phyloP scores from a whole-genome alignment of 2,329 filamentous ascomycete genomes.

The Spiromastix sp. region DNA sequence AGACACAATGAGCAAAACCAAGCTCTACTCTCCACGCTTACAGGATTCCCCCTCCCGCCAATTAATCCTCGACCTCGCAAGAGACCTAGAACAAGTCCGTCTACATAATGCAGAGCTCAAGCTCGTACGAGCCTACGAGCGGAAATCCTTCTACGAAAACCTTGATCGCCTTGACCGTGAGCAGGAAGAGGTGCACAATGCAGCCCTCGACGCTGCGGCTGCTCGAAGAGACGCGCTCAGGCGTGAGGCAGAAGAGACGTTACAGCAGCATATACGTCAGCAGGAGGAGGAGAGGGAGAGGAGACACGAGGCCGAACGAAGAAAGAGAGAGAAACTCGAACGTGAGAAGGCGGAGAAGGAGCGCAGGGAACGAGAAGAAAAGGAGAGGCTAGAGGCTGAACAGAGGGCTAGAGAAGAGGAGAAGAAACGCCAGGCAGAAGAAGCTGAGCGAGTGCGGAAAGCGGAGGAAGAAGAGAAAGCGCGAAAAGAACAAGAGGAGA shows the following conservation, averaged over 20 bases:
- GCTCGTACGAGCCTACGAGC: constrained; percentile 33
- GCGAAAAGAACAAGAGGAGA: constrained; percentile 14
- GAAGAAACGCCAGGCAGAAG: constrained; percentile 35
- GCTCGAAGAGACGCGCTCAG: constrained; percentile 57
- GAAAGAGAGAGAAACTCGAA: constrained; percentile 33
- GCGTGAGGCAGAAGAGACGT: constrained; percentile 42
- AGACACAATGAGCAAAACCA: constrained; percentile 19
- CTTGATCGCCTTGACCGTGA: constrained; percentile 55
- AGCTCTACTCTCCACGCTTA: constrained; percentile 19
- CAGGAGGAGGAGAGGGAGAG: constrained; percentile 28
- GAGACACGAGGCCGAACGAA: constrained; percentile 28
- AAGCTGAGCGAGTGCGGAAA: constrained; percentile 39
- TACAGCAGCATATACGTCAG: constrained; percentile 19
- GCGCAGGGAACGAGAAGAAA: constrained; percentile 18
- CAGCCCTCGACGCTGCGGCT: constrained; percentile 56
- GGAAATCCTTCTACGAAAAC: constrained; percentile 41
- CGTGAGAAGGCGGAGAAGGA: constrained; percentile 25
- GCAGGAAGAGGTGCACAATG: constrained; percentile 51
- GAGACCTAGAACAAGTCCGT: constrained; percentile 30
- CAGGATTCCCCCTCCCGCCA: constrained; percentile 31
- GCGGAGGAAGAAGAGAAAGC: constrained; percentile 24
- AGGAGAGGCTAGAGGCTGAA: constrained; percentile 13
- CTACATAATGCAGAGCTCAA: constrained; percentile 34
- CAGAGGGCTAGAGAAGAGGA: constrained; percentile 37
- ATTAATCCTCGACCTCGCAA: constrained; percentile 29